Percentiles rank a stretch among this genome's conserved stretches.
phyloP scores from a whole-genome alignment of 2,329 filamentous ascomycete species.

The Penicillium sp. region DNA sequence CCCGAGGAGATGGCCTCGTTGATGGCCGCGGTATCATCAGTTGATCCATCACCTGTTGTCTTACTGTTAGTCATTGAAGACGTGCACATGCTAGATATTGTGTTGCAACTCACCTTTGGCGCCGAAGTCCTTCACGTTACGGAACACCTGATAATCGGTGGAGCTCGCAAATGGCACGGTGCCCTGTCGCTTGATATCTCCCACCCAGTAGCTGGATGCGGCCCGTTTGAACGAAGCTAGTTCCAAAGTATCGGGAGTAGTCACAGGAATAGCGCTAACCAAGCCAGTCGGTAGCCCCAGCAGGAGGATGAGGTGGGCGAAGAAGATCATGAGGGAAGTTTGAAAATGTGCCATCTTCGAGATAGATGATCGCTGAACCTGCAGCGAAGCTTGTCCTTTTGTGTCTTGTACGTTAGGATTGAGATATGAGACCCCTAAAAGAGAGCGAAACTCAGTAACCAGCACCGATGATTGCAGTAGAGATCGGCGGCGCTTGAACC shows the following conservation, averaged over 20 bases:
- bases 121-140: slow-evolving; percentile 77
- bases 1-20: slow-evolving; percentile 80
- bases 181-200: slow-evolving; percentile 70
- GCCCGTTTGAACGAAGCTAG: slow-evolving; percentile 19
- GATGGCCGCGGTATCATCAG: slow-evolving; percentile 88
- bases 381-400: slow-evolving; percentile 29
- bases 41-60: slow-evolving; percentile 61
- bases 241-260: slow-evolving; percentile 12
- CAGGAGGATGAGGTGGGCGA: slow-evolving; percentile 40
- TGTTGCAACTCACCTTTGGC: slow-evolving; percentile 61
- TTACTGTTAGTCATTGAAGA: slow-evolving; percentile 9
- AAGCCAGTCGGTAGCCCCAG: slow-evolving; percentile 34
- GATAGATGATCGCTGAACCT: slow-evolving; percentile 34
- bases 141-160: slow-evolving; percentile 69
- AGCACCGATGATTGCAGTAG: slow-evolving; percentile 25
- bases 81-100: background rate
- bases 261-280: slow-evolving; percentile 38
- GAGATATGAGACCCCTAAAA: slow-evolving; percentile 14
- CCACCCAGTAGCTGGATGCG: slow-evolving; percentile 69
- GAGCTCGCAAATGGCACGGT: slow-evolving; percentile 63
- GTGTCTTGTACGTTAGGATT: background rate
- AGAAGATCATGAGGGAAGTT: slow-evolving; percentile 32
- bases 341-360: slow-evolving; percentile 33
- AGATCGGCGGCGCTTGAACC: slow-evolving; percentile 15
- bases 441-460: slow-evolving; percentile 34